phyloP scores from a whole-genome alignment of 306 rosid genomes.

The Lablab purpureus region DNA sequence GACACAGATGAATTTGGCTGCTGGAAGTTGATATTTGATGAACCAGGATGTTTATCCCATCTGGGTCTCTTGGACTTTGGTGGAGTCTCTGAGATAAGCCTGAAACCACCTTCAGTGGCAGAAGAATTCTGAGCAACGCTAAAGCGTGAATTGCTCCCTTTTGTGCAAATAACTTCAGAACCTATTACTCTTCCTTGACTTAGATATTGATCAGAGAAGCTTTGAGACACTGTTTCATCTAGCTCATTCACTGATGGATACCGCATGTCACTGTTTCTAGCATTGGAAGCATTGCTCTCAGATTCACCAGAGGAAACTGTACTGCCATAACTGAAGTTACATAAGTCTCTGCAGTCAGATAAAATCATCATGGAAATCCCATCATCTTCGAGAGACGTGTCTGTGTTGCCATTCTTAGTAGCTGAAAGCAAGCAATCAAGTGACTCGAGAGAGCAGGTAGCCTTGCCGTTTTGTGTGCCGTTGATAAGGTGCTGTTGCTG shows the following conservation, averaged over 20 bases:
- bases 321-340: slow-evolving; percentile 59
- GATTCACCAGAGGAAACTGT: slow-evolving; percentile 71
- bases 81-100: slow-evolving; percentile 62
- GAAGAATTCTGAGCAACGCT: slow-evolving; percentile 54
- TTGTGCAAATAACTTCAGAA: slow-evolving; percentile 48
- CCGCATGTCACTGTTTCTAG: slow-evolving; percentile 48
- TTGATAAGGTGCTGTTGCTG: slow-evolving; percentile 42
- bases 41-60: slow-evolving; percentile 65
- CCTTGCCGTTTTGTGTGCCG: slow-evolving; percentile 42
- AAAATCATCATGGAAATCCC: slow-evolving; percentile 70
- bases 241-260: slow-evolving; percentile 40
- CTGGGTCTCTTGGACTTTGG: slow-evolving; percentile 71
- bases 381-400: slow-evolving; percentile 54
- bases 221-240: slow-evolving; percentile 57
- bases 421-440: slow-evolving; percentile 57
- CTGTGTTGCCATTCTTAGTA: slow-evolving; percentile 52
- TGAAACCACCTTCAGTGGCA: slow-evolving; percentile 63
- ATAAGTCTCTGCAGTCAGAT: slow-evolving; percentile 70
- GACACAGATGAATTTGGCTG: slow-evolving; percentile 70
- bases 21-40: slow-evolving; percentile 88
- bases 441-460: slow-evolving; percentile 50
- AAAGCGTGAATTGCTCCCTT: slow-evolving; percentile 59
- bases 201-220: slow-evolving; percentile 52
- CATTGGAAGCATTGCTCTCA: slow-evolving; percentile 56
- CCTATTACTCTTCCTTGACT: slow-evolving; percentile 33